phyloP scores from a whole-genome alignment of 805 yeast species.

The Ogataea saltuana region DNA sequence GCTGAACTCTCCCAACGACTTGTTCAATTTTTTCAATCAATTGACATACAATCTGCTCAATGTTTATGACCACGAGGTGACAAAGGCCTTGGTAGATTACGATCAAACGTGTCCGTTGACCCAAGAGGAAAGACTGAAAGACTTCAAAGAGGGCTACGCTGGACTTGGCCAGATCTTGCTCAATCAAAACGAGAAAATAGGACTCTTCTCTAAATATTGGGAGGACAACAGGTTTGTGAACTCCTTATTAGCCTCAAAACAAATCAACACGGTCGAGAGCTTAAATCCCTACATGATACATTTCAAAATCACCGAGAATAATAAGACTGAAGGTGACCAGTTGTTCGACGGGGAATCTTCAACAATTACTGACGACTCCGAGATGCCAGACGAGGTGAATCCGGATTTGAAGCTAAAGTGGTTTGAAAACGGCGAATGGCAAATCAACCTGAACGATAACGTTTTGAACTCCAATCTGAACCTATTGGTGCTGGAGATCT shows the following conservation, averaged over 20 bases:
- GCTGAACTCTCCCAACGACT: conserved; percentile 31
- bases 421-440: conserved; percentile 33
- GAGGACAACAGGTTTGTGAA: conserved; percentile 33
- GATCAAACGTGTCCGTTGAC: conserved; percentile 3
- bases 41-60: conserved; percentile 29
- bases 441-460: conserved; percentile 20
- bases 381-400: background rate
- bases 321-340: conserved; percentile 13
- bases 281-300: conserved; percentile 32
- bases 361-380: background rate
- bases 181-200: conserved; percentile 34
- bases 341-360: conserved; percentile 4
- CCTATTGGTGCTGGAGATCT: conserved; percentile 31
- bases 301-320: conserved; percentile 34
- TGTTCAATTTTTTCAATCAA: conserved; percentile 34
- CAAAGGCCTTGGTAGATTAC: background rate
- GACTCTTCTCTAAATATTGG: conserved; percentile 37
- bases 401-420: conserved; percentile 22
- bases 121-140: conserved; percentile 10
- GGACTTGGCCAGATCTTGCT: conserved; percentile 32
- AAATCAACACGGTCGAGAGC: conserved; percentile 19
- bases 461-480: conserved; percentile 22
- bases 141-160: conserved; percentile 22
- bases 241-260: conserved; percentile 18
- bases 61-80: conserved; percentile 18